Evolutionary conservation across 257 asterid species (phyloP), one percentile per base, ranked within the genome.

Genomic region (Solanum gandarillasii): DNA sequence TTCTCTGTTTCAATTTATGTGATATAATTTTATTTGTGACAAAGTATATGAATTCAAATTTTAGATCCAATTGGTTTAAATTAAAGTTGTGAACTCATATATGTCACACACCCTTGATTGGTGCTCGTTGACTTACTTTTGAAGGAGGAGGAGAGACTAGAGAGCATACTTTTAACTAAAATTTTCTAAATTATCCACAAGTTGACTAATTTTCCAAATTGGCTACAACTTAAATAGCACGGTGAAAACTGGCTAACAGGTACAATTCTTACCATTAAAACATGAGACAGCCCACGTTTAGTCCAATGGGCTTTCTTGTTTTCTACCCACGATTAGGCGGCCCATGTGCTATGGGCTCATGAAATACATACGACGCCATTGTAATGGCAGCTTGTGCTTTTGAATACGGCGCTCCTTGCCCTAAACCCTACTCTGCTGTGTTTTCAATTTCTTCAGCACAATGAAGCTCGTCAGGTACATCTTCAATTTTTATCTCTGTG

Each of bases 391-490:
- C 5, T 79, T 41, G 14, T 43, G 35, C 46, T 79, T 78, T 79
- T 43, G 65, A 43, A 79, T 13, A 39, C 43, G 62, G 65, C 38
- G 25, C 36, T 79, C 65, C 34, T 62, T 84, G 39, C 79, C 79
- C 79, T 36, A 84, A 62, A 52, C 76, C 65, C 39, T 2, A 38
- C 7, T 31, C 38, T 2, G 29, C 7, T 31, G 31, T 86, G 65
- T 71, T 14, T 65, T n/a, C 79, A 36, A 23, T 62, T 70, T 14
- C 83, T 86, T 38, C 67, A 79, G 65, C 71, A 43, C 88, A 18
- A 86, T 72, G 84, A 86, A 86, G 84, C 88, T 86, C 84, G 88
- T 72, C 88, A 86, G 88, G 88, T 86, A 20, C 4, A 29, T 60
- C 52, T 58, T 41, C 31, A 76, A 76, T 36, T 38, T 75, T 36